phyloP scores from a whole-genome alignment of 2,329 filamentous ascomycete genomes.

The Alternaria atra region DNA sequence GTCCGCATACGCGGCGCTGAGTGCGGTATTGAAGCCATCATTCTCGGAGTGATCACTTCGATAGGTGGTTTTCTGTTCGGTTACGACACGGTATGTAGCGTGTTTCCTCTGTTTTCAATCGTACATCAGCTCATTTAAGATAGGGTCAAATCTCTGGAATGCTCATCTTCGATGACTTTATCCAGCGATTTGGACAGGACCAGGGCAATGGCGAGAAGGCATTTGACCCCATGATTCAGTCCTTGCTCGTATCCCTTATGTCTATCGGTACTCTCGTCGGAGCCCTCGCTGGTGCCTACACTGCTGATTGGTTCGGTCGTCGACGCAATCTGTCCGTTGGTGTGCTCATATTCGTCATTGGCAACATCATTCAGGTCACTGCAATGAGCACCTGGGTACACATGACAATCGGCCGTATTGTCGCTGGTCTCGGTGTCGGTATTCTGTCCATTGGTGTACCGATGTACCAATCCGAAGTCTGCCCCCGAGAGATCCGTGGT shows the following conservation, averaged over 20 bases:
- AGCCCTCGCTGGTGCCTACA: constrained; percentile 54
- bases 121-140: not conserved
- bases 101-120: not conserved
- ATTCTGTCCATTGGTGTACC: constrained; percentile 66
- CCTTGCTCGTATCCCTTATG: constrained; percentile 50
- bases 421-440: constrained; percentile 56
- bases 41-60: constrained; percentile 66
- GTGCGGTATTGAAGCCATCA: constrained; percentile 50
- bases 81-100: constrained; percentile 63
- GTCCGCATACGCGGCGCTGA: constrained; percentile 44
- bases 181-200: constrained; percentile 63
- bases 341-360: constrained; percentile 55
- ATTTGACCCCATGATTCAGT: constrained; percentile 56
- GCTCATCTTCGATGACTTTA: constrained; percentile 60
- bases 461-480: constrained; percentile 72
- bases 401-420: constrained; percentile 58
- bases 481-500: constrained; percentile 69
- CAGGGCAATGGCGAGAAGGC: constrained; percentile 51
- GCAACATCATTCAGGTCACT: constrained; percentile 56
- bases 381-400: constrained; percentile 54
- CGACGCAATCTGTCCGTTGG: constrained; percentile 59
- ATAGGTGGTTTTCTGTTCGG: constrained; percentile 71
- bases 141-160: constrained; percentile 51
- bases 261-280: constrained; percentile 55
- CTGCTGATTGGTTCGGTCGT: constrained; percentile 63